Evolutionary conservation across 2,329 filamentous ascomycete species (phyloP), one percentile per base, ranked within the genome.

Genomic region (Claviceps sorghi): DNA sequence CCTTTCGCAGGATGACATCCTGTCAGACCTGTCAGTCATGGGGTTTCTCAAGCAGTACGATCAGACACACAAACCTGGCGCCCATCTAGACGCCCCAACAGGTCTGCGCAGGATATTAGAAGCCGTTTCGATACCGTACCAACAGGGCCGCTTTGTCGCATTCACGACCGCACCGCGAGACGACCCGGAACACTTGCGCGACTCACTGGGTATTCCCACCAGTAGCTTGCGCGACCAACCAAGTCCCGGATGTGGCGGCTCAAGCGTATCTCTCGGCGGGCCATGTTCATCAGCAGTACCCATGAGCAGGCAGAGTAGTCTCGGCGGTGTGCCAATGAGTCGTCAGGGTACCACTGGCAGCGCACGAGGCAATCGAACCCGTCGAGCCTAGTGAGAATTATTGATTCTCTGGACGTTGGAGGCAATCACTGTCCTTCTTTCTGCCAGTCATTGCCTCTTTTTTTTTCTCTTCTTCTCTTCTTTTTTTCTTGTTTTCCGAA

Each of bases 21-120:
- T 67, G 34, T 75, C 74, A 8, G 80, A 82, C 50, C 64, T 82
- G 30, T 70, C 74, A 10, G 73, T 83, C 48, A 79, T 84, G 69
- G 74, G 74, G 38, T 72, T 76, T 55, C 75, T 78, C 58, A 74
- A 75, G 61, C 73, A 76, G 57, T 82, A 80, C 57, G 74, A 78
- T 59, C 67, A 70, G 52, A 65, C 66, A 4, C 71, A 79, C 59
- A 77, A 75, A 54, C 67, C 70, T 2, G 78, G 78, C 2, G 71
- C 77, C 34, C 78, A 79, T 52, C 70, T 82, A n/a, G 74, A 79
- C 54, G 67, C 69, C 5, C 69, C 72, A 43, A 74, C 73, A 53
- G 76, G 77, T 30, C 70, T 77, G 52, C 75, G 77, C 50, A 74
- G 70, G 56, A 66, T 80, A 9, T 71, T 82, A n/a, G 74, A 80